Percentiles rank a stretch among this genome's conserved stretches.
These are phyloP conservation scores for Neodidymelliopsis sp. DNA, from an alignment of 2,329 filamentous ascomycete genomes.

Conservation along the genomic window DNA sequence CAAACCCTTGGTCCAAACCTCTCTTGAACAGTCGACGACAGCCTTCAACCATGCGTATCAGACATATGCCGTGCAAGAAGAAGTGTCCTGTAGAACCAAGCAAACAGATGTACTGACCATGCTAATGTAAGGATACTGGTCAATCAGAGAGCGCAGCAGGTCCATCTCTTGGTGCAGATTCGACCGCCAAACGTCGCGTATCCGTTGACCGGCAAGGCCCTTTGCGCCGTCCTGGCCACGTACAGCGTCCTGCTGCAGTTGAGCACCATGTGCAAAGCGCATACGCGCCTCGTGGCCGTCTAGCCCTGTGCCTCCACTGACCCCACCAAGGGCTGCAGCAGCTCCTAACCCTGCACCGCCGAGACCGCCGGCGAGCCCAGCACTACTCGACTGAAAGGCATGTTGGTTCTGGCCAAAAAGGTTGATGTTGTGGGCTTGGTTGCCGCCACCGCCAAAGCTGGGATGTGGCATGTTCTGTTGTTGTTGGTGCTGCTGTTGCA, in stretches of 20 bases:
- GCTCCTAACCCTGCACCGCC: slow-evolving; percentile 66
- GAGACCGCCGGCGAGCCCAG: slow-evolving; percentile 59
- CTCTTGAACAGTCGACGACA: slow-evolving; percentile 12
- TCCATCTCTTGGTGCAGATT: slow-evolving; percentile 94
- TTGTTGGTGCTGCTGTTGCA: slow-evolving; percentile 51
- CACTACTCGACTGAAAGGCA: slow-evolving; percentile 60
- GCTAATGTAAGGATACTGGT: slow-evolving; percentile 93
- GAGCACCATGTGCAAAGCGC: slow-evolving; percentile 80
- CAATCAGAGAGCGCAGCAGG: slow-evolving; percentile 79
- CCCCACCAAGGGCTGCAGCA: slow-evolving; percentile 59
- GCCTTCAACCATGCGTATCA: slow-evolving; percentile 23
- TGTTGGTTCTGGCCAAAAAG: slow-evolving; percentile 54
- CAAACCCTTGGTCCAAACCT: slow-evolving; percentile 3
- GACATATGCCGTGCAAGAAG: slow-evolving; percentile 4
- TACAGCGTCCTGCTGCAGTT: slow-evolving; percentile 58
- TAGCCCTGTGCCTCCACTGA: slow-evolving; percentile 69
- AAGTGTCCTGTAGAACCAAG: slow-evolving; percentile 2
- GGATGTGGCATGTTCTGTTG: slow-evolving; percentile 67
- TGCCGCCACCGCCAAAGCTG: slow-evolving; percentile 62
- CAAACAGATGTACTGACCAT: slow-evolving; percentile 72
- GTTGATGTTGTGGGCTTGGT: slow-evolving; percentile 69
- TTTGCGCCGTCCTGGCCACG: slow-evolving; percentile 64
- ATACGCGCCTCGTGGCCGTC: slow-evolving; percentile 88
- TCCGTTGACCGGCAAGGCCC: slow-evolving; percentile 72
- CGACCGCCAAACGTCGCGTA: slow-evolving; percentile 95